Conservation (phyloP, 345 rosid genomes). For the Bruguiera gymnorhiza region DNA sequence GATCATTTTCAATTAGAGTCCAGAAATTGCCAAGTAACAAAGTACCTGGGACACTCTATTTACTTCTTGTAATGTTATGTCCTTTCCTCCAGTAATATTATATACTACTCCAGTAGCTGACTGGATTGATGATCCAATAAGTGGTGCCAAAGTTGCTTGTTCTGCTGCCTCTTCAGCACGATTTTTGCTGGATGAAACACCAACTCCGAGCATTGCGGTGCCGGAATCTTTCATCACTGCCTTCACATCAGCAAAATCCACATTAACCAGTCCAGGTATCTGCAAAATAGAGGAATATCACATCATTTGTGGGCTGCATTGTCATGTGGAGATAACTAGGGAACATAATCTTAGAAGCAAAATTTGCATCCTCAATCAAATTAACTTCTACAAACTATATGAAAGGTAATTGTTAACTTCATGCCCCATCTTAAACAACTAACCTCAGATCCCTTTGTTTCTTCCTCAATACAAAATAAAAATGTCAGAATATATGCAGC, state of each 20-base stretch:
- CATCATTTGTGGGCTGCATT: not conserved
- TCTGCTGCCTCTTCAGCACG: slow-evolving; percentile 99
- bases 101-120: slow-evolving; percentile 97
- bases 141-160: slow-evolving; percentile 93
- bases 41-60: slow-evolving; percentile 91
- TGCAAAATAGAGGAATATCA: slow-evolving; percentile 27
- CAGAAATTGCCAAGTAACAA: not conserved
- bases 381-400: not conserved
- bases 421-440: not conserved
- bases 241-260: slow-evolving; percentile 96
- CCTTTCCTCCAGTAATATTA: slow-evolving; percentile 96
- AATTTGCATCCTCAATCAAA: not conserved
- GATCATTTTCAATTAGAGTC: slow-evolving; percentile 3
- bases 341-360: not conserved
- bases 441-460: too few species aligned
- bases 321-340: not conserved
- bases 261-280: slow-evolving; percentile 98
- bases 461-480: too few species aligned
- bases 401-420: not conserved
- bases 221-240: slow-evolving; percentile 97
- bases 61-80: slow-evolving; percentile 93
- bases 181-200: slow-evolving; percentile 94
- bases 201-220: slow-evolving; percentile 99
- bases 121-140: slow-evolving; percentile 97
- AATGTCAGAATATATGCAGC: too few species aligned